These are phyloP conservation scores for Cystobasidium onofrii DNA, from an alignment of 768 basidiomycete genomes.

Conservation along the genomic window DNA sequence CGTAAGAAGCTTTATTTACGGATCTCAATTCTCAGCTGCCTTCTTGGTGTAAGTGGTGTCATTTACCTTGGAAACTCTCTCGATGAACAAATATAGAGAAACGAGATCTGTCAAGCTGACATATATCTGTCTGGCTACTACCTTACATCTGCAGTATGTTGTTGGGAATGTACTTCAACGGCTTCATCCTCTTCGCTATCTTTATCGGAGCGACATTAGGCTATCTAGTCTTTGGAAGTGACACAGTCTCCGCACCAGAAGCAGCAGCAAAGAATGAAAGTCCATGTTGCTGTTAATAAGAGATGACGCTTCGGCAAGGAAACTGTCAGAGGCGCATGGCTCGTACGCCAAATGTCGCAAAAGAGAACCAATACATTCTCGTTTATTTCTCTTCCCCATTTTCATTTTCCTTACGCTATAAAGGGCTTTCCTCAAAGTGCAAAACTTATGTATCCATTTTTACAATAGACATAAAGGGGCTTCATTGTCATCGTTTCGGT, in stretches of 20 bases:
- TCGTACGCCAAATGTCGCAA: too few species aligned
- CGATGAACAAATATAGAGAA: conserved; percentile 27
- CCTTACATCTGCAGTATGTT: neutral
- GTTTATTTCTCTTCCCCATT: too few species aligned
- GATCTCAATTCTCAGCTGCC: conserved; percentile 43
- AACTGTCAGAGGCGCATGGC: too few species aligned
- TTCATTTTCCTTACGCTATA: too few species aligned
- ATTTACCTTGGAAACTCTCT: neutral
- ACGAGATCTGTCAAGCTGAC: neutral
- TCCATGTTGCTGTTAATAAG: conserved; percentile 20
- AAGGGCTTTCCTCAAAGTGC: too few species aligned
- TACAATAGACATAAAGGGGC: too few species aligned
- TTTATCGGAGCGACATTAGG: conserved; percentile 34
- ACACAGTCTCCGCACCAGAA: conserved; percentile 14
- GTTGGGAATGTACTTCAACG: conserved; percentile 45
- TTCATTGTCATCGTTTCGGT: too few species aligned
- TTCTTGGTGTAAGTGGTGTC: conserved; percentile 39
- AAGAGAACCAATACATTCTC: neutral
- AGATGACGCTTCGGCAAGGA: too few species aligned
- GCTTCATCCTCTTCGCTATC: conserved; percentile 44
- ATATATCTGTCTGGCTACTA: too few species aligned
- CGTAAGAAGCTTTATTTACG: conserved; percentile 42
- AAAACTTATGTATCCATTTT: too few species aligned
- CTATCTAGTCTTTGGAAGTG: conserved; percentile 14
- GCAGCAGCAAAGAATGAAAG: conserved; percentile 13